Base-by-base conservation (phyloP, 202 grass and related monocot genomes). In the Panicum virgatum region DNA sequence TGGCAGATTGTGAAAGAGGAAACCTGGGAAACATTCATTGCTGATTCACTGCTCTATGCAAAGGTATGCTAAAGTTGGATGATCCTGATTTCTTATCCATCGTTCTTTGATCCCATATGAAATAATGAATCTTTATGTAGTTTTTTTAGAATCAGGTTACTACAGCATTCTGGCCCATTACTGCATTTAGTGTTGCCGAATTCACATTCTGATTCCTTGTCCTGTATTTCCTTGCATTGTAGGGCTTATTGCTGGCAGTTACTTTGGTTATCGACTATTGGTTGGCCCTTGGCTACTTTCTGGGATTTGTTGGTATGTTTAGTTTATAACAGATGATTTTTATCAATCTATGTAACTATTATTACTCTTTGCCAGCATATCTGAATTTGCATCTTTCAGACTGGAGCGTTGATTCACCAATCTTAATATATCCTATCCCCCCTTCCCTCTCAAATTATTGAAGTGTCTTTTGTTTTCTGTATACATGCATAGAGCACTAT, bases 1-100 rank as follows among this genome's bases (percentile, higher is more conserved):
- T 16, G 58, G 13, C 89, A 99, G 96, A 81, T 94, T 51, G 96
- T 96, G 52, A 94, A 78, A 79, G 92, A 96, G 66, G 96, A 99
- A 86, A 93, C 85, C 66, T 96, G 89, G 96, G 96, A 99, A 71
- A 86, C 84, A 61, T 92, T 87, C 32, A 79, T 99, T 23, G 87
- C 83, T 84, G 87, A 94, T 81, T 86, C 74, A 7, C 72, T 99
- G 32, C 77, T 99, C 38, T 96, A 96, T 80, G 93, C 85, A 3
- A 99, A 96, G 96, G 93, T 96, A 62, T 15, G 66, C 68, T 69
- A 7, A 75, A 63, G 68, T 25, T 2, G 43, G 42, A 65, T 83
- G 57, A 8, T 58, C 52, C 53, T 68, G 12, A 20, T 69, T 26
- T 34, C 72, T 44, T 63, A 62, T 73, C 51, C 48, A 70, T 27